phyloP scores from a whole-genome alignment of 139 green algal genomes.

The Picochlorum sp. region DNA sequence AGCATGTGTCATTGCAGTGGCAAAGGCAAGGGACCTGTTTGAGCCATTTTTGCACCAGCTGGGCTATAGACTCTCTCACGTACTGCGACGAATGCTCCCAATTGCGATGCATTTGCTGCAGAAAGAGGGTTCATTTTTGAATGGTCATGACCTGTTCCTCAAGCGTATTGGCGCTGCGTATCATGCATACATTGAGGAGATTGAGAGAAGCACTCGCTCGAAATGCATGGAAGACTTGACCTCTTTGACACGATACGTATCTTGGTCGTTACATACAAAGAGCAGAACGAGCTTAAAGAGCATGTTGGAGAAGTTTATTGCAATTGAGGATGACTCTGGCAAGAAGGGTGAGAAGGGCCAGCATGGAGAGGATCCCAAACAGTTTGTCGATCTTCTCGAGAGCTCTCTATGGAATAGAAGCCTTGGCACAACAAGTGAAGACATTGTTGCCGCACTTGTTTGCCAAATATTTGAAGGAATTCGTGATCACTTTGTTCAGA shows the following conservation, averaged over 20 bases:
- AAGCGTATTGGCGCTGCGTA: constrained; percentile 68
- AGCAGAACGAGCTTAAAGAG: constrained; percentile 45
- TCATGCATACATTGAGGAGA: constrained; percentile 75
- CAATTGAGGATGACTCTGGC: not conserved
- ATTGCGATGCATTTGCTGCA: constrained; percentile 84
- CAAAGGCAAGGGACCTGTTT: constrained; percentile 72
- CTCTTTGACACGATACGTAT: constrained; percentile 83
- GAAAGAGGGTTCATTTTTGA: constrained; percentile 61
- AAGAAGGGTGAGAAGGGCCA: not conserved
- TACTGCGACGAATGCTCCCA: constrained; percentile 79
- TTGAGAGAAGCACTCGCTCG: constrained; percentile 36
- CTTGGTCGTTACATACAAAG: constrained; percentile 88
- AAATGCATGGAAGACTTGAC: constrained; percentile 87
- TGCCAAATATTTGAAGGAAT: constrained; percentile 83
- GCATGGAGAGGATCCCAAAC: not conserved
- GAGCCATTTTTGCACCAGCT: constrained; percentile 91
- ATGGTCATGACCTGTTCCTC: constrained; percentile 79
- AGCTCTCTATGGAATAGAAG: constrained; percentile 79
- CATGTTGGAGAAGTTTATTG: constrained; percentile 57
- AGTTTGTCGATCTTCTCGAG: constrained; percentile 63
- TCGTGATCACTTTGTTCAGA: constrained; percentile 80
- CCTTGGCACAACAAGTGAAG: constrained; percentile 67
- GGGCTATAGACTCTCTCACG: constrained; percentile 78
- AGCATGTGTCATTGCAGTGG: constrained; percentile 86
- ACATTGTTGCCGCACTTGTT: constrained; percentile 86